phyloP scores from a whole-genome alignment of 768 basidiomycete species.

The Gymnopilus junonius region DNA sequence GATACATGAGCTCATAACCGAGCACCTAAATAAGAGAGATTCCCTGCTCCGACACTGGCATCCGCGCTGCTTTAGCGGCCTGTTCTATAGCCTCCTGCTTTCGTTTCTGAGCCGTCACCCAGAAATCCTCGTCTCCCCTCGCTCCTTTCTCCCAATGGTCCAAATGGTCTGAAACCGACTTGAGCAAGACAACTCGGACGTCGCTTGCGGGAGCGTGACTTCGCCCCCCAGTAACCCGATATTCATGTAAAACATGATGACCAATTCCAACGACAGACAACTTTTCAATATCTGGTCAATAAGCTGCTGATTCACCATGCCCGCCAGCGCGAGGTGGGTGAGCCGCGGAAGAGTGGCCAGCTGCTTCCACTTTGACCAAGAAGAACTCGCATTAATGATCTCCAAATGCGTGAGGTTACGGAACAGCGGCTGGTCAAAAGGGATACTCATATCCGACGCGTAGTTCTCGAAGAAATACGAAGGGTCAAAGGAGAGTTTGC shows the following conservation, averaged over 20 bases:
- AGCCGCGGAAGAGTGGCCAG: slow-evolving; percentile 17
- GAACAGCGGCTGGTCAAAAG: slow-evolving; percentile 14
- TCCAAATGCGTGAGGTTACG: slow-evolving; percentile 22
- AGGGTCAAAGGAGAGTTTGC: slow-evolving; percentile 16
- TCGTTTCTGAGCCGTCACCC: slow-evolving; percentile 18
- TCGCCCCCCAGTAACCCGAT: neutral
- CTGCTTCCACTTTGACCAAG: slow-evolving; percentile 20
- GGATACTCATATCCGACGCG: slow-evolving; percentile 9
- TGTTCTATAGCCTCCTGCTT: slow-evolving; percentile 2
- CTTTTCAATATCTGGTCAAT: slow-evolving; percentile 15
- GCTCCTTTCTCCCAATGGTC: slow-evolving; percentile 24
- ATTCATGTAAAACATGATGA: slow-evolving; percentile 15
- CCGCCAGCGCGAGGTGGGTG: slow-evolving; percentile 22
- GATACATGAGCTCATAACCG: neutral
- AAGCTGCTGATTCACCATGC: slow-evolving; percentile 11
- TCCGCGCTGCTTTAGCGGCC: neutral
- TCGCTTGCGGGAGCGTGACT: slow-evolving; percentile 13
- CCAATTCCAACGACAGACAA: slow-evolving; percentile 13
- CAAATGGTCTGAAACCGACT: slow-evolving; percentile 15
- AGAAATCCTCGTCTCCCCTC: slow-evolving; percentile 22
- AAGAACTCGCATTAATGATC: slow-evolving; percentile 19
- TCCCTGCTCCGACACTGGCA: neutral
- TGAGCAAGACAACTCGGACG: slow-evolving; percentile 17
- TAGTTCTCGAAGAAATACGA: slow-evolving; percentile 18
- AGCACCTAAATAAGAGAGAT: neutral